A percentile compares a stretch with the other conserved stretches of the same genome.
These are phyloP conservation scores for Solanum tarijense DNA, from an alignment of 257 asterid species.

Conservation along the genomic window DNA sequence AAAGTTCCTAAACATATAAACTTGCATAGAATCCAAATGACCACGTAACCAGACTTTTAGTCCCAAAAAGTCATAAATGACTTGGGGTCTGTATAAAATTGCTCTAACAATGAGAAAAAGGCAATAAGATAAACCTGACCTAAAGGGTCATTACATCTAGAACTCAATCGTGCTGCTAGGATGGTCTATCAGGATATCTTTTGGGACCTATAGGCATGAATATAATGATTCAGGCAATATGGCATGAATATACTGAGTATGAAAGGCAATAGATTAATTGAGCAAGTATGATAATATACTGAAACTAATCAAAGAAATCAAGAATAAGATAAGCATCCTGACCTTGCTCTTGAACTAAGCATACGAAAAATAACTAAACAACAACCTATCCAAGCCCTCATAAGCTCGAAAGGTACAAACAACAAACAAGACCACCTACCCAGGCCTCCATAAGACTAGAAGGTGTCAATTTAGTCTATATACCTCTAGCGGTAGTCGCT, in stretches of 20 bases:
- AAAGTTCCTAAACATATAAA: neutral
- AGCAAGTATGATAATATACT: neutral
- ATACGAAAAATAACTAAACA: neutral
- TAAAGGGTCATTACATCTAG: neutral
- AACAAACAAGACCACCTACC: neutral
- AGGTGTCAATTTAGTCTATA: neutral
- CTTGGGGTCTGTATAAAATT: neutral
- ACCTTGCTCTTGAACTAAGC: neutral
- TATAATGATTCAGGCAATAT: accelerated
- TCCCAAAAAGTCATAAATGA: neutral
- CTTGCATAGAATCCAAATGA: neutral
- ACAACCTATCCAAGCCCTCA: neutral
- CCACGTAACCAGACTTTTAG: neutral
- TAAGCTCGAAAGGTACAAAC: neutral
- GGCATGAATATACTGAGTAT: neutral
- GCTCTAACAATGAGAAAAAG: neutral
- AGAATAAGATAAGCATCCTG: neutral
- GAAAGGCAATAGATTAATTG: neutral
- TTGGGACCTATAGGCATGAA: neutral
- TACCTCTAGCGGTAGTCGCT: neutral
- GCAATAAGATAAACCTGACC: too few relatives aligned
- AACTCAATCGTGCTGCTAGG: neutral
- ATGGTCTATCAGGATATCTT: neutral
- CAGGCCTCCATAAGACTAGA: too few relatives aligned
- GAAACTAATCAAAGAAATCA: too few relatives aligned